A percentile compares a stretch with the other conserved stretches of the same genome.
Conservation (phyloP, 257 asterid species). For the Scutellaria barbata region DNA sequence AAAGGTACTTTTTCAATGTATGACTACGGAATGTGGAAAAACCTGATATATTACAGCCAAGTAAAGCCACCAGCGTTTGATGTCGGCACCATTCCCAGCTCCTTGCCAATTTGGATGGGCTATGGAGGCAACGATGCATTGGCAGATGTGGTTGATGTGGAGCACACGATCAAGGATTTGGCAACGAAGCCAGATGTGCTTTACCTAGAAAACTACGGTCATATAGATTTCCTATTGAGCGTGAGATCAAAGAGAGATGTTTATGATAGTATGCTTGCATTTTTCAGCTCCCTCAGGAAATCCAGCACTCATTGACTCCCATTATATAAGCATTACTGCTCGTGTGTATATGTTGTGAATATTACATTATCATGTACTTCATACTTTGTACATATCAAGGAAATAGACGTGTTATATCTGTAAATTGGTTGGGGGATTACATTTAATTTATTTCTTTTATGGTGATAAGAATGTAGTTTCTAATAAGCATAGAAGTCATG, state of each 20-base stretch:
- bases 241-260: slow-evolving; percentile 71
- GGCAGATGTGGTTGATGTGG: slow-evolving; percentile 79
- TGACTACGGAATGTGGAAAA: slow-evolving; percentile 82
- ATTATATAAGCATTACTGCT: neutral
- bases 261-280: slow-evolving; percentile 67
- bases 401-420: neutral
- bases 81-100: slow-evolving; percentile 66
- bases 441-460: too few relatives aligned
- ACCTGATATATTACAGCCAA: slow-evolving; percentile 62
- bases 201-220: slow-evolving; percentile 87
- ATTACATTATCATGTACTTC: neutral
- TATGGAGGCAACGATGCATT: slow-evolving; percentile 89
- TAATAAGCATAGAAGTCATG: too few relatives aligned
- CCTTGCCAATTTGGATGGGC: slow-evolving; percentile 91
- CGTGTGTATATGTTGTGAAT: slow-evolving; percentile 18
- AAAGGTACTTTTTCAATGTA: slow-evolving; percentile 82
- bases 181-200: slow-evolving; percentile 68
- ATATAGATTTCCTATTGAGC: slow-evolving; percentile 84
- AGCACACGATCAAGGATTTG: slow-evolving; percentile 65
- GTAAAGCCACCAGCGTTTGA: slow-evolving; percentile 76
- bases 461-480: too few relatives aligned
- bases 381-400: too few relatives aligned
- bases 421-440: neutral
- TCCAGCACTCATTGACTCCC: slow-evolving; percentile 39
- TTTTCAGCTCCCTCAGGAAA: slow-evolving; percentile 57